Evolutionary conservation across 2,329 filamentous ascomycete species (phyloP).

Genomic region (Arthrocladium fulminans): DNA sequence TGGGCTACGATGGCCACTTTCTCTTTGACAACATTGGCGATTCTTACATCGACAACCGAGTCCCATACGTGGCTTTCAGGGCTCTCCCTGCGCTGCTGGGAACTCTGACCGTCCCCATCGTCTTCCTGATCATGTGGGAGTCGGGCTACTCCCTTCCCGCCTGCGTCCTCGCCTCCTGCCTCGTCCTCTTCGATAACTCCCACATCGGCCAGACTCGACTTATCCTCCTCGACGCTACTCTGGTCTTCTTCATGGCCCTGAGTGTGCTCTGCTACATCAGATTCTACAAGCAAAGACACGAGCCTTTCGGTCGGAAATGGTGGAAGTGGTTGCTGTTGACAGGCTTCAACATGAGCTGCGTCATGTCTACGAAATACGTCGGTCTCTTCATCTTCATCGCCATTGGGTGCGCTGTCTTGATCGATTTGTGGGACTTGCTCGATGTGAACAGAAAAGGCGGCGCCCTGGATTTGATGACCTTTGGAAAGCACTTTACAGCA

Average conservation of each 20-base stretch:
- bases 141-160: slow-evolving; percentile 94
- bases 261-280: slow-evolving; percentile 90
- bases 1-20: slow-evolving; percentile 94
- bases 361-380: slow-evolving; percentile 98
- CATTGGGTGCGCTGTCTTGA: slow-evolving; percentile 83
- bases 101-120: slow-evolving; percentile 83
- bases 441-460: slow-evolving; percentile 79
- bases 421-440: slow-evolving; percentile 91
- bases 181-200: slow-evolving; percentile 93
- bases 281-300: slow-evolving; percentile 92
- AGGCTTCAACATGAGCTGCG: slow-evolving; percentile 87
- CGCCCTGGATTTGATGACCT: slow-evolving; percentile 67
- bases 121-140: slow-evolving; percentile 99
- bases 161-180: slow-evolving; percentile 72
- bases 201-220: slow-evolving; percentile 93
- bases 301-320: slow-evolving; percentile 89
- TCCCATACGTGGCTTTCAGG: slow-evolving; percentile 93
- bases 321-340: slow-evolving; percentile 99
- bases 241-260: slow-evolving; percentile 93
- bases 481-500: slow-evolving; percentile 82
- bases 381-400: slow-evolving; percentile 95
- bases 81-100: slow-evolving; percentile 87
- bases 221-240: slow-evolving; percentile 86
- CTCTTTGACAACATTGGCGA: slow-evolving; percentile 99
- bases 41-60: slow-evolving; percentile 93